Evolutionary conservation across 345 rosid genomes (phyloP), one percentile per base, ranked within the genome.

Genomic region (Linum trigynum): DNA sequence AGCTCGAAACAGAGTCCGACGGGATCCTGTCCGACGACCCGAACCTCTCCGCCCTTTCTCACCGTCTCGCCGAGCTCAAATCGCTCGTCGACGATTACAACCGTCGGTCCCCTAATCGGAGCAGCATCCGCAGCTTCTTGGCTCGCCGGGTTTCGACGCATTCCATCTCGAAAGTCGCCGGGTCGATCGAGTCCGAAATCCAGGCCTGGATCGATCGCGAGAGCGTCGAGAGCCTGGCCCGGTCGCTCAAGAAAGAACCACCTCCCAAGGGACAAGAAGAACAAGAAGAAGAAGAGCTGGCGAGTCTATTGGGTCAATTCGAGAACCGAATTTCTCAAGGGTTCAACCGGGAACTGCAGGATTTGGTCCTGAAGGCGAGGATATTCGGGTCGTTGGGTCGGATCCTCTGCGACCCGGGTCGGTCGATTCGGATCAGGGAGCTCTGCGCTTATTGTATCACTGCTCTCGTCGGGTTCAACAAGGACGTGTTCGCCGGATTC

Each of bases 161-260:
- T 66, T 82, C 84, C 43, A 80, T 87, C 39, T 79, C 95, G 76
- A 84, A 82, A 51, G 85, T 87, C 14, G 88, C 90, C 5, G 84
- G 80, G 16, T 83, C 85, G 12, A 82, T 85, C 65, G 88, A 71
- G 82, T 65, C 67, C 0, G 88, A 87, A 72, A 82, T 87, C 61
- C 95, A 87, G 61, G 83, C 86, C 2, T 85, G 88, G 95, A 87
- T 87, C 55, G 91, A 87, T 61, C 81, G 95, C 4, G 95, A 82
- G 67, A 81, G 77, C 39, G 37, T 85, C 39, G 88, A 83, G 62
- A 81, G 62, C 42, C 70, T 87, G 35, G 61, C 70, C 1, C 40
- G 67, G 12, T 69, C 61, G 3, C 72, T 87, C 3, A 16, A 56
- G 66, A 61, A 76, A 55, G 81, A 76, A 17, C 67, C 67, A 5